Base-by-base conservation (phyloP, 164 flowering plant species). In the Nelumbo lutea region DNA sequence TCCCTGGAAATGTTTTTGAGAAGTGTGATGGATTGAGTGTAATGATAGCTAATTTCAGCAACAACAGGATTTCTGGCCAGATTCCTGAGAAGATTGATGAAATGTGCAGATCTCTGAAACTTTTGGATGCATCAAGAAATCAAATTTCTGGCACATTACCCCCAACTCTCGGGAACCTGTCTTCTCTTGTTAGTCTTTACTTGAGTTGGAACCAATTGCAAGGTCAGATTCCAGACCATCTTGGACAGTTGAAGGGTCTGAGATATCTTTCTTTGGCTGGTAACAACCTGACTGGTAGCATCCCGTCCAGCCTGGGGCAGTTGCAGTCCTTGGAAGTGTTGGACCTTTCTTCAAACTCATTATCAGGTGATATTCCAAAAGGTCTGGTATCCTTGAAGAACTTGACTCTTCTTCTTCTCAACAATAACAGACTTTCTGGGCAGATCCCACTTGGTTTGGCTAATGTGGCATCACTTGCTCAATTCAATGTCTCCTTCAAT, bases 1-100 rank as follows among this genome's bases (percentile, higher is more conserved):
- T 92, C 68, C 90, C 95, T 53, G 83, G 80, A 51, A 59, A 42
- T 65, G 67, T 90, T 44, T 88, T 90, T 68, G 87, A 82, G 39
- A 83, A 77, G 64, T 92, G 98, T 71, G 79, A 70, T 44, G 75
- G 63, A 50, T 53, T 87, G 80, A 74, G 61, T 58, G 82, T 81
- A 39, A 45, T 90, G 74, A 57, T 85, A n/a, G 75, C 83, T 7
- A 82, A 88, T 77, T 74, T 92, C 52, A 86, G 89, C 73, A 27
- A 76, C 72, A 92, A 90, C 73, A 58, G n/a, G 46, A 61, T 92
- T 60, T 77, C 84, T 48, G 96, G 93, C 71, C 74, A 75, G 68
- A 57, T 90, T 77, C 93, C 91, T 0, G 67, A 42, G 40, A 83
- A 77, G 13, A 74, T 87, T 62, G 87, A 82, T 53, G 14, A 14